Percentiles rank a stretch among this genome's conserved stretches.
These are phyloP conservation scores for Schoenoplectus triqueter DNA, from an alignment of 202 grass and related monocot species.

Conservation along the genomic window DNA sequence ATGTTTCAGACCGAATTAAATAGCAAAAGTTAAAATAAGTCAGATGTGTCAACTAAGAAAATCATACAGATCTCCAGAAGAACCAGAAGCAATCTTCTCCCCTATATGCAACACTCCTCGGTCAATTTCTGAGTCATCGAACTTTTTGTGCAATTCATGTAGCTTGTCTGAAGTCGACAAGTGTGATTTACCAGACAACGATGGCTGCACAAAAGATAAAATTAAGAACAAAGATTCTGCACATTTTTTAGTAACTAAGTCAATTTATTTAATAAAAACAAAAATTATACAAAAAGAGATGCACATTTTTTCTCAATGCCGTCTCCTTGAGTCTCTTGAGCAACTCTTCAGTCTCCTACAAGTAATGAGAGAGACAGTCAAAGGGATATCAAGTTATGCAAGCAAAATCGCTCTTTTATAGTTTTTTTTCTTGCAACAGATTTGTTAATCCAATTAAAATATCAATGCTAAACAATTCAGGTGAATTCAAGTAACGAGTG, in stretches of 20 bases:
- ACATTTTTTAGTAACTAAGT: constrained; percentile 3
- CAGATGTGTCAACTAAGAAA: constrained; percentile 2
- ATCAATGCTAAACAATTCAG: background rate
- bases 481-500: background rate
- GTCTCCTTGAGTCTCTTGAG: constrained; percentile 66
- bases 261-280: constrained; percentile 12
- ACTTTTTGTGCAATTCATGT: constrained; percentile 51
- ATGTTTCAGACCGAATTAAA: constrained; percentile 19
- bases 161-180: constrained; percentile 53
- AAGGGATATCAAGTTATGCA: background rate
- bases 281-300: constrained; percentile 43
- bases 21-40: background rate
- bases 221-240: constrained; percentile 30
- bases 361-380: constrained; percentile 34
- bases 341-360: constrained; percentile 84
- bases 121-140: constrained; percentile 73
- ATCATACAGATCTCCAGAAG: constrained; percentile 92
- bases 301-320: constrained; percentile 48
- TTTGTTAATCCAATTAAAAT: constrained; percentile 1
- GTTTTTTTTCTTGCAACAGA: background rate
- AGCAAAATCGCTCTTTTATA: background rate
- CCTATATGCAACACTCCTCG: constrained; percentile 56
- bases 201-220: constrained; percentile 49
- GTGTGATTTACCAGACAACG: constrained; percentile 66
- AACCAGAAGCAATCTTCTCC: constrained; percentile 83